Percentiles rank a stretch among this genome's conserved stretches.
Evolutionary conservation across 495 filamentous ascomycete genomes (phyloP).

Genomic region (Penicillium ochrochloron): DNA sequence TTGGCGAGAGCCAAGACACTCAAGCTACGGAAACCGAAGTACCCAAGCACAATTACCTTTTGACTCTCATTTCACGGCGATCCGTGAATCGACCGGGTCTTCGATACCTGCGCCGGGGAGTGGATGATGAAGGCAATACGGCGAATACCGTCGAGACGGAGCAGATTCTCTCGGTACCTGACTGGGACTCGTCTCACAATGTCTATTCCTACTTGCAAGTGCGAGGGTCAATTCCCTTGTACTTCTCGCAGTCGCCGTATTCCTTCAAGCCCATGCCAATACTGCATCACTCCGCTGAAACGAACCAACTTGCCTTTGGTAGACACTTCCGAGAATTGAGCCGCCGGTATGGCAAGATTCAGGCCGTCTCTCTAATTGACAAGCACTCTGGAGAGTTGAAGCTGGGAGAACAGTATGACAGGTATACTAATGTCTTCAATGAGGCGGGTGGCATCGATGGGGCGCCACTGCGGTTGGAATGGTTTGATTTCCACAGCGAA

Average conservation of each 20-base stretch:
- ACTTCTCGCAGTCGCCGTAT: constrained; percentile 92
- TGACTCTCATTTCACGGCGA: constrained; percentile 86
- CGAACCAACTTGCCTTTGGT: constrained; percentile 76
- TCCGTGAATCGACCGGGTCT: constrained; percentile 84
- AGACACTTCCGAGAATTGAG: constrained; percentile 74
- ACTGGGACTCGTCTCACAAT: constrained; percentile 64
- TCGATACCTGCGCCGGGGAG: constrained; percentile 87
- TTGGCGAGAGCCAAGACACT: constrained; percentile 41
- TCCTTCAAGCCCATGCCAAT: constrained; percentile 87
- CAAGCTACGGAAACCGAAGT: constrained; percentile 29
- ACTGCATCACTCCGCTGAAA: constrained; percentile 73
- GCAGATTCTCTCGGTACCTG: constrained; percentile 75
- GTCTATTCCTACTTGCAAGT: constrained; percentile 84
- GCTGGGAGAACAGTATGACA: constrained; percentile 77
- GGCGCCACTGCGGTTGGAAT: constrained; percentile 71
- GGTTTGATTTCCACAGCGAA: constrained; percentile 93
- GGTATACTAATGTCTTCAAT: constrained; percentile 64
- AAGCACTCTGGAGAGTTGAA: constrained; percentile 79
- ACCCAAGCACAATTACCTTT: constrained; percentile 59
- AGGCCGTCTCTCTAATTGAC: constrained; percentile 85
- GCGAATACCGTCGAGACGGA: constrained; percentile 96
- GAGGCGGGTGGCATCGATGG: constrained; percentile 59
- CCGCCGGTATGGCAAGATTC: constrained; percentile 71
- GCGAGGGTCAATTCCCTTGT: constrained; percentile 86
- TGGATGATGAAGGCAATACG: constrained; percentile 83